phyloP scores from a whole-genome alignment of 345 rosid genomes.

The Hibiscus mutabilis region DNA sequence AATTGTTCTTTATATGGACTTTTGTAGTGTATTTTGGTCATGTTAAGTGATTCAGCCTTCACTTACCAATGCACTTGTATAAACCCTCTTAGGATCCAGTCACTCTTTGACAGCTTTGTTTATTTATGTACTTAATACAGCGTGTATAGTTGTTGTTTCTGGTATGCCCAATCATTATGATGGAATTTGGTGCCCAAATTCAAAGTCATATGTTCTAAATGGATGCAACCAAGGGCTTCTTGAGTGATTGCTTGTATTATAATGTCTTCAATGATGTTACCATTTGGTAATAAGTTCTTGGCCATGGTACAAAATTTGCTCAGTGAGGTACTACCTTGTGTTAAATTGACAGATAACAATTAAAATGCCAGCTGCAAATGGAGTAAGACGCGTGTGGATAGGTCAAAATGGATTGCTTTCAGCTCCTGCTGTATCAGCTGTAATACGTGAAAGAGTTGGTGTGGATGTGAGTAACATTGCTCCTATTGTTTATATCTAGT shows the following conservation, averaged over 20 bases:
- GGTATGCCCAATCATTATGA: neutral
- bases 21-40: neutral
- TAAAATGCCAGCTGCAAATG: slow-evolving; percentile 96
- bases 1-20: neutral
- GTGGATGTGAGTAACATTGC: slow-evolving; percentile 58
- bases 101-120: neutral
- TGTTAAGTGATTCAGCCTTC: neutral
- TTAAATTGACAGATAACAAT: slow-evolving; percentile 55
- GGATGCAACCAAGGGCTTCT: neutral
- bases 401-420: slow-evolving; percentile 94
- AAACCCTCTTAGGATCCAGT: neutral
- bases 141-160: neutral
- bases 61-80: neutral
- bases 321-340: neutral
- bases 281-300: neutral
- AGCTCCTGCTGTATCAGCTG: slow-evolving; percentile 99
- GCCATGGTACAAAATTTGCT: neutral
- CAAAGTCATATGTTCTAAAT: neutral
- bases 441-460: slow-evolving; percentile 89
- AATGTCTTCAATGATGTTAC: neutral
- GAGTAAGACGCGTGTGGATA: slow-evolving; percentile 90
- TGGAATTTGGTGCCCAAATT: neutral
- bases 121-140: neutral
- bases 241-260: neutral
- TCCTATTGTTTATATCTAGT: neutral